These are phyloP conservation scores for Leishmania tarentolae DNA, from an alignment of 208 protist genomes.

Conservation along the genomic window DNA sequence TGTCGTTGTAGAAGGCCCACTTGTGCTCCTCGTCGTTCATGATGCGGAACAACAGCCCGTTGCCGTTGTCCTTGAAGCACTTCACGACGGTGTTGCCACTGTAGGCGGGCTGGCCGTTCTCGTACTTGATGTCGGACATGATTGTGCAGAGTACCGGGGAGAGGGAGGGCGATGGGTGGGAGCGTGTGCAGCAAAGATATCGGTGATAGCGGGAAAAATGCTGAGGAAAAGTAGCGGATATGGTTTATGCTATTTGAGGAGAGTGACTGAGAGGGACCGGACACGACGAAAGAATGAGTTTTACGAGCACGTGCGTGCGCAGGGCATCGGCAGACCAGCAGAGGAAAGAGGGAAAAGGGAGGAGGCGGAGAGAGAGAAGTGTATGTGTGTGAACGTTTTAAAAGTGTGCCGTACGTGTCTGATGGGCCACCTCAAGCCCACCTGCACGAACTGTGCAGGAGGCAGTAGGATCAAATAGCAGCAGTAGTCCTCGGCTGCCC, in stretches of 20 bases:
- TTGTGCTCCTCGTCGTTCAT: slow-evolving; percentile 75
- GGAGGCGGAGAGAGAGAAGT: not conserved
- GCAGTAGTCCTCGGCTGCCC: not conserved
- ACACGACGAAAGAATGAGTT: not conserved
- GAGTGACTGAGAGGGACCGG: not conserved
- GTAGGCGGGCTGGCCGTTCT: slow-evolving; percentile 70
- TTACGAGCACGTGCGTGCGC: not conserved
- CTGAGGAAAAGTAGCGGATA: too few species aligned
- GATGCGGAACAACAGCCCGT: slow-evolving; percentile 84
- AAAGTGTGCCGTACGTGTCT: not conserved
- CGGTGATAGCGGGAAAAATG: not conserved
- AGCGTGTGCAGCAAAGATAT: not conserved
- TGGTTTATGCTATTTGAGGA: not conserved
- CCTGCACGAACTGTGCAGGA: not conserved
- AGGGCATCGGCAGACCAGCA: not conserved
- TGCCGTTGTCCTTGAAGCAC: slow-evolving; percentile 42
- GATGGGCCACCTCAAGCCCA: not conserved
- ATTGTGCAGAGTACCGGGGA: not conserved
- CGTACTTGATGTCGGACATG: slow-evolving; percentile 63
- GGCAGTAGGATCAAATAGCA: not conserved
- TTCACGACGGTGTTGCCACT: slow-evolving; percentile 57
- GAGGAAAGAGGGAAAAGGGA: not conserved
- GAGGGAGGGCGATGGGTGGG: not conserved
- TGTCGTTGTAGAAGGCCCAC: slow-evolving; percentile 90
- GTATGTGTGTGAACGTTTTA: not conserved